Conservation (phyloP, 306 rosid genomes). For the Prunus mume region DNA sequence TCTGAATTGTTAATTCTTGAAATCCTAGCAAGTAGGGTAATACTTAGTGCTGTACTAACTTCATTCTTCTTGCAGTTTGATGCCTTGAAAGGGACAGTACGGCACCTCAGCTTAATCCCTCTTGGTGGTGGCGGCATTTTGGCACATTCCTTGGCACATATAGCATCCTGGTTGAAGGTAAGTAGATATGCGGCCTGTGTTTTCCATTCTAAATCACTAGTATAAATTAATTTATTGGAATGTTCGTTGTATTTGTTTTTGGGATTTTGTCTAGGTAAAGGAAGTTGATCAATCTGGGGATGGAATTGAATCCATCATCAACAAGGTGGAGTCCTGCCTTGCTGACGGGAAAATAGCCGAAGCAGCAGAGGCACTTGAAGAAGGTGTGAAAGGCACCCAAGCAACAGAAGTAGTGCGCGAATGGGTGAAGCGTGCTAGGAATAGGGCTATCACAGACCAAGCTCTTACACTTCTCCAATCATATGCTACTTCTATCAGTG, state of each 20-base stretch:
- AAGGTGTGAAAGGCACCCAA: slow-evolving; percentile 69
- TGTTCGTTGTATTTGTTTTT: slow-evolving; percentile 16
- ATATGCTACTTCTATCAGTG: slow-evolving; percentile 75
- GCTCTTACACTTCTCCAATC: slow-evolving; percentile 79
- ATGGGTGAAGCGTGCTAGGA: slow-evolving; percentile 76
- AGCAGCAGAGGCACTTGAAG: slow-evolving; percentile 89
- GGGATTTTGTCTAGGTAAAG: slow-evolving; percentile 53
- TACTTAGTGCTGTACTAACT: slow-evolving; percentile 19
- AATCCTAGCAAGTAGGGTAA: slow-evolving; percentile 10
- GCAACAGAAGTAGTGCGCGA: slow-evolving; percentile 68
- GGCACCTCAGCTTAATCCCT: slow-evolving; percentile 74
- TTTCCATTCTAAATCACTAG: slow-evolving; percentile 2
- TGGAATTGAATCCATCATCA: slow-evolving; percentile 85
- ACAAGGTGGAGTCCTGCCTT: slow-evolving; percentile 68
- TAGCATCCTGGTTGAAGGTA: slow-evolving; percentile 94
- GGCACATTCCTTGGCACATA: slow-evolving; percentile 71
- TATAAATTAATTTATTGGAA: slow-evolving; percentile 10
- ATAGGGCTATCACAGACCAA: slow-evolving; percentile 96
- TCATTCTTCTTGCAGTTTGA: slow-evolving; percentile 65
- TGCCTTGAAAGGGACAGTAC: slow-evolving; percentile 61
- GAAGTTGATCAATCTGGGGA: slow-evolving; percentile 75
- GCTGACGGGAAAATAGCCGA: slow-evolving; percentile 82
- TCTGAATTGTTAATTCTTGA: slow-evolving; percentile 9
- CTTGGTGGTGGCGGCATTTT: slow-evolving; percentile 82
- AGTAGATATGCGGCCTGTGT: slow-evolving; percentile 15